Percentiles rank a stretch among this genome's conserved stretches.
Evolutionary conservation across 495 filamentous ascomycete genomes (phyloP).

Genomic region (Cladorrhinum samala): DNA sequence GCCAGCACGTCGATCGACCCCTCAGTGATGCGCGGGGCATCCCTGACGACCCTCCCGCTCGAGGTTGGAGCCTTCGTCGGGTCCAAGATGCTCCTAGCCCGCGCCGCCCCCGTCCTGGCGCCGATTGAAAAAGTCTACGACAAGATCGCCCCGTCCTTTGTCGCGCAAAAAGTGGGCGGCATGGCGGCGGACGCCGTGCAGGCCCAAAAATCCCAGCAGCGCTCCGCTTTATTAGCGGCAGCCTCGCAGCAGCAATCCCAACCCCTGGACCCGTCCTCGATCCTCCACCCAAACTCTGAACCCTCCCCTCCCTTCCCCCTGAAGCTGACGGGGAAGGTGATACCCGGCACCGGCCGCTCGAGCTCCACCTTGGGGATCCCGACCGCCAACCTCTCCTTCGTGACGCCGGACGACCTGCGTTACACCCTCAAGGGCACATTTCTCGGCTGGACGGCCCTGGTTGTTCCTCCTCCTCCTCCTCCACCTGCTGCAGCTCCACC

Average conservation of each 20-base stretch:
- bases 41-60: conserved; percentile 55
- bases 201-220: neutral
- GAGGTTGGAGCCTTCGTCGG: conserved; percentile 56
- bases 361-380: conserved; percentile 26
- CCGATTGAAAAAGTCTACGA: conserved; percentile 26
- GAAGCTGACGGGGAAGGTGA: conserved; percentile 42
- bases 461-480: conserved; percentile 7
- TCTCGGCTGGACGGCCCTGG: conserved; percentile 54
- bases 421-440: conserved; percentile 53
- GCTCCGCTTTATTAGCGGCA: too few species aligned
- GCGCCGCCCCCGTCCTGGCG: conserved; percentile 44
- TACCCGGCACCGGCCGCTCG: conserved; percentile 28
- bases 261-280: neutral
- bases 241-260: neutral
- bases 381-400: conserved; percentile 36
- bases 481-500: too few species aligned
- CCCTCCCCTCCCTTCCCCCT: conserved; percentile 55
- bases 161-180: neutral
- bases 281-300: conserved; percentile 36
- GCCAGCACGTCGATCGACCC: conserved; percentile 54
- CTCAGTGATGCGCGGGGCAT: conserved; percentile 56
- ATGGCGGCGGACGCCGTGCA: neutral
- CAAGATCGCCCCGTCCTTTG: neutral
- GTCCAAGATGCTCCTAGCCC: conserved; percentile 45
- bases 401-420: conserved; percentile 39